A percentile compares a stretch with the other conserved stretches of the same genome.
These are phyloP conservation scores for Elaeis oleifera DNA, from an alignment of 202 grass and related monocot genomes.

Conservation along the genomic window DNA sequence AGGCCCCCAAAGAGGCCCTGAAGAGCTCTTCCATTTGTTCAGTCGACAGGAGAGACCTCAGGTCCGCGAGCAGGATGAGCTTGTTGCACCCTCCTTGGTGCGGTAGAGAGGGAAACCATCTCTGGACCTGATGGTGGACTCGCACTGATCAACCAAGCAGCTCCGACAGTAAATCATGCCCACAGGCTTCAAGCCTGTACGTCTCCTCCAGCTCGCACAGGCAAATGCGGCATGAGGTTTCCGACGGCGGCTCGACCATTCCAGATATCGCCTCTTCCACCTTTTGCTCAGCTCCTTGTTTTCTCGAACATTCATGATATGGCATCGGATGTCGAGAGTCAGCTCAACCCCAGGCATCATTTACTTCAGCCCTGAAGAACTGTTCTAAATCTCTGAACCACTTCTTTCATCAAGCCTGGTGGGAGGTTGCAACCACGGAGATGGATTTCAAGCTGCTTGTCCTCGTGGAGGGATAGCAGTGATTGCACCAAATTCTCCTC, in stretches of 20 bases:
- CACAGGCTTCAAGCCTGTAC: conserved; percentile 81
- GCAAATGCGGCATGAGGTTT: conserved; percentile 71
- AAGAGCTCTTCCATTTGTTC: conserved; percentile 74
- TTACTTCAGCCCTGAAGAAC: conserved; percentile 68
- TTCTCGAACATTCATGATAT: conserved; percentile 66
- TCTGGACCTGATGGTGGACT: conserved; percentile 51
- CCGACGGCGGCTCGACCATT: conserved; percentile 24
- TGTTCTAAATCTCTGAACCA: conserved; percentile 61
- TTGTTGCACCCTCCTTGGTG: conserved; percentile 54
- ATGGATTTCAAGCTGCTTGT: conserved; percentile 48
- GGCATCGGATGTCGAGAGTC: conserved; percentile 45
- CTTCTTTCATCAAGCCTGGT: conserved; percentile 78
- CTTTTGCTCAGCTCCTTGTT: conserved; percentile 52
- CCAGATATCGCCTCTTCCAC: conserved; percentile 51
- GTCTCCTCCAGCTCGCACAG: conserved; percentile 82
- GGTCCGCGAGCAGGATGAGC: conserved; percentile 48
- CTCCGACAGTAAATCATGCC: conserved; percentile 57
- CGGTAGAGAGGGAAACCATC: conserved; percentile 81
- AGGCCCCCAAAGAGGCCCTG: conserved; percentile 59
- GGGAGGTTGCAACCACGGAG: conserved; percentile 54
- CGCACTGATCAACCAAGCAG: conserved; percentile 83
- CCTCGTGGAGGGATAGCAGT: conserved; percentile 47
- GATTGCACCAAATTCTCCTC: conserved; percentile 69
- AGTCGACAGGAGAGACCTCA: conserved; percentile 47
- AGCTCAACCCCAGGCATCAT: conserved; percentile 40